phyloP scores from a whole-genome alignment of 2,329 filamentous ascomycete genomes.

The Cryphonectria nitschkei region DNA sequence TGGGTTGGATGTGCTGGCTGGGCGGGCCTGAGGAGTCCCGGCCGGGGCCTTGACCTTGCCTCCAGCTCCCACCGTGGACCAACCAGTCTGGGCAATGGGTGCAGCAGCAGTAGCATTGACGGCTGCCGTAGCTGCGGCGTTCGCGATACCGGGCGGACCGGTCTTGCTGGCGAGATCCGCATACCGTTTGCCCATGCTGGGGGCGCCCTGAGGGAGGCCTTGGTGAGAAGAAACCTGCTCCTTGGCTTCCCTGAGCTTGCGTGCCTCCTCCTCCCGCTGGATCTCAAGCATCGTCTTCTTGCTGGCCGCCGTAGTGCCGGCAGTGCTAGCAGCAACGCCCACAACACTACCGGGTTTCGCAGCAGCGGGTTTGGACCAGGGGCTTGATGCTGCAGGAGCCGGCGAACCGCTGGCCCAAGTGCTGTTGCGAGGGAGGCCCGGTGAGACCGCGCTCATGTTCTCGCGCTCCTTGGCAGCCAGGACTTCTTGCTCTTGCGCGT shows the following conservation, averaged over 20 bases:
- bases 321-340: constrained; percentile 28
- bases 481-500: constrained; percentile 79
- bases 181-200: constrained; percentile 76
- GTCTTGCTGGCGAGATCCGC: constrained; percentile 89
- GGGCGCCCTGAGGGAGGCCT: constrained; percentile 49
- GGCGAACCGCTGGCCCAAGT: constrained; percentile 87
- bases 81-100: constrained; percentile 57
- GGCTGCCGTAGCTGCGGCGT: constrained; percentile 44
- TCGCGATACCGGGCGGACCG: constrained; percentile 36
- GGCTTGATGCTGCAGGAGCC: constrained; percentile 56
- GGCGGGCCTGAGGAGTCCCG: constrained; percentile 53
- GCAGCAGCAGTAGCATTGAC: constrained; percentile 17
- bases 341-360: constrained; percentile 41
- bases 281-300: constrained; percentile 97
- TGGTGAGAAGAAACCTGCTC: constrained; percentile 52
- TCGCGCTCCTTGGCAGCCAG: constrained; percentile 62
- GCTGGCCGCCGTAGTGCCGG: constrained; percentile 37
- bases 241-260: constrained; percentile 73
- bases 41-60: constrained; percentile 84
- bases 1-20: constrained; percentile 45
- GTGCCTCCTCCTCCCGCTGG: constrained; percentile 90
- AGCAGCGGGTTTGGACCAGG: constrained; percentile 67
- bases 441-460: constrained; percentile 61
- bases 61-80: constrained; percentile 93
- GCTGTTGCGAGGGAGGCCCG: constrained; percentile 82